Base-by-base conservation (phyloP, 2,329 filamentous ascomycete genomes). In the Podosphaera leucotricha region DNA sequence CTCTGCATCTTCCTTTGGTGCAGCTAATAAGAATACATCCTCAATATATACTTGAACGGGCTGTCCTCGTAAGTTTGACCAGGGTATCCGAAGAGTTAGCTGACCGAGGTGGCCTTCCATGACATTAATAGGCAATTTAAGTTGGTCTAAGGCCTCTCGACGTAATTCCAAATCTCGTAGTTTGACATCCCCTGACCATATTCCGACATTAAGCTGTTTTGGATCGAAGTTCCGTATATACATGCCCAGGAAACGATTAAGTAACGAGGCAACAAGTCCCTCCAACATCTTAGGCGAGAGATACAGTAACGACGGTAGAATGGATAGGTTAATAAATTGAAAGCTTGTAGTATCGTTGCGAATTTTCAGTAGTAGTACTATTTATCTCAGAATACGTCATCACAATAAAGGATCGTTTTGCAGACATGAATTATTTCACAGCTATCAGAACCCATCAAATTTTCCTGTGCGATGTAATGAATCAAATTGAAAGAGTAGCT, bases 141-240 rank as follows among this genome's bases (percentile, higher is more conserved):
- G 74, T 66, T 98, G 92, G 59, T 99, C 90, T 52, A 99, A 77
- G 16, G 90, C 90, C 67, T 98, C 90, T 46, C 82, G 75, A 45
- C 86, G 83, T 41, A 99, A 71, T 65, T 98, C 82, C 47, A 99
- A 77, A 56, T 98, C 78, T 48, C 78, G 77, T 39, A 99, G 71
- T 64, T 92, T 93, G 56, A 98, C 90, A 66, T 99, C 90, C 55
- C 92, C 90, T 19, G 83, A 92, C 90, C 87, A 98, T 57, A 98
- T 98, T 50, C 92, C 90, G 50, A 98, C 86, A 60, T 98, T 98
- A 52, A 99, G 72, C 66, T 98, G 90, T 57, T 84, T 80, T 44
- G 90, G 84, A 62, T 99, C 90, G 61, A 99, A 98, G 64, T 98
- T 95, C 71, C 92, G 86, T 63, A 99, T 87, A 63, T 98, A 98